Evolutionary conservation across 352 stramenopile species (phyloP).

Genomic region (Pythium insidiosum): DNA sequence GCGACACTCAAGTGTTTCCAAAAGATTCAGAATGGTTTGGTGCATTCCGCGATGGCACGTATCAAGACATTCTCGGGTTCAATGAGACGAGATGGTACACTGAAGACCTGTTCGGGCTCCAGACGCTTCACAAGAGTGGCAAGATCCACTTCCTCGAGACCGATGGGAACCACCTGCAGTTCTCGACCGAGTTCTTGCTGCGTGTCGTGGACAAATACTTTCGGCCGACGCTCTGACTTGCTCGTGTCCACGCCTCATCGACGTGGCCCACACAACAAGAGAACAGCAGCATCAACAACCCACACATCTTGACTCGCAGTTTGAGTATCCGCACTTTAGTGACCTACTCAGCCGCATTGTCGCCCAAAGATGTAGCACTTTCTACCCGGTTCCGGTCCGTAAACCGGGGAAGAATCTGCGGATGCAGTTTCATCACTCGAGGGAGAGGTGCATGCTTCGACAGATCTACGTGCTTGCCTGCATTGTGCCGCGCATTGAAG

Average conservation of each 20-base stretch:
- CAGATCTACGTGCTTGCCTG: too few species aligned
- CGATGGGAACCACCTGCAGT: constrained; percentile 87
- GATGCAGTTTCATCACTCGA: too few species aligned
- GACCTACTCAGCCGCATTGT: too few species aligned
- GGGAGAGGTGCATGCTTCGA: too few species aligned
- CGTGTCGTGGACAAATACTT: constrained; percentile 83
- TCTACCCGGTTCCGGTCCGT: too few species aligned
- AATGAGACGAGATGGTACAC: constrained; percentile 92
- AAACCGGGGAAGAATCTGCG: too few species aligned
- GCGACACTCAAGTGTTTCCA: constrained; percentile 88
- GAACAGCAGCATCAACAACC: too few species aligned
- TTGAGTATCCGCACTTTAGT: too few species aligned
- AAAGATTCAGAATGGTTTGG: constrained; percentile 86
- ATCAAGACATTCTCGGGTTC: constrained; percentile 65
- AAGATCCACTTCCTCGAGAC: constrained; percentile 90
- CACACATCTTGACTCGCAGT: too few species aligned
- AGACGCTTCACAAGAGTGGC: constrained; percentile 72
- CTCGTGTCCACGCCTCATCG: background rate
- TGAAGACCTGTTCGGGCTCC: constrained; percentile 88
- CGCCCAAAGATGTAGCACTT: too few species aligned
- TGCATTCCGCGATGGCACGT: constrained; percentile 72
- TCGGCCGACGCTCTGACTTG: constrained; percentile 9
- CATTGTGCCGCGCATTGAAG: too few species aligned
- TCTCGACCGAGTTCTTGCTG: constrained; percentile 77
- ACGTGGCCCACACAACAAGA: background rate